Base-by-base conservation (phyloP, 768 basidiomycete species). In the Leccinum fibrillosum region DNA sequence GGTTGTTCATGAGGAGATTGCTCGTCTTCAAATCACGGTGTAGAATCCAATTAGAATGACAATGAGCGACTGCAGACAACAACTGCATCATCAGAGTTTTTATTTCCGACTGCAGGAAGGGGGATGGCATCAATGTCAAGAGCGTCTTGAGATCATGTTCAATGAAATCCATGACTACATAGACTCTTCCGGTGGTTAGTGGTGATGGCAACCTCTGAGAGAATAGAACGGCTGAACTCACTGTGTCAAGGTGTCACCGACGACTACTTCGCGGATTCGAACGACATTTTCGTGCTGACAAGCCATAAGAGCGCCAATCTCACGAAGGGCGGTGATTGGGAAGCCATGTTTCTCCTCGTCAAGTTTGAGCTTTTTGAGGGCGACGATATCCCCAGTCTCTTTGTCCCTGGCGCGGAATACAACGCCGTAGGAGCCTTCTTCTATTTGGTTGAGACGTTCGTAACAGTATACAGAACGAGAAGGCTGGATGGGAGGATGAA, bases 131-230 rank as follows among this genome's bases (percentile, higher is more conserved):
- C 60, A 92, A 77, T 25, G 89, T 91, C 57, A 99, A 82, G 53
- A 99, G 83, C 6, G 95, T 90, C 76, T 99, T 99, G 72, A 99
- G 88, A 73, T 99, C 97, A 74, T 99, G 97, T 74, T 99, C 97
- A 70, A 99, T 96, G 70, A 99, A 99, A 72, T 97, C 94, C 95
- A 97, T 97, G 35, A 98, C 97, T 63, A 99, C 95, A 74, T 95
- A 99, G 47, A 98, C 93, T 78, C 97, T 98, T 69, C 49, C 45
- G 64, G 60, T 62, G 21, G 28, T 50, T 52, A 26, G 39, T 57
- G 55, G 57, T 62, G 56, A 54, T 61, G 44, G 26, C 28, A 54
- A 56, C 30, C 35, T 59, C 48, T 37, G 32, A 52, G 30, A 50
- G 4, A 39, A 62, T 49, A 49, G 49, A 30, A 57, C 13, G 34